Base-by-base conservation (phyloP, 169 alveolate species). In the Fabrea salina region DNA sequence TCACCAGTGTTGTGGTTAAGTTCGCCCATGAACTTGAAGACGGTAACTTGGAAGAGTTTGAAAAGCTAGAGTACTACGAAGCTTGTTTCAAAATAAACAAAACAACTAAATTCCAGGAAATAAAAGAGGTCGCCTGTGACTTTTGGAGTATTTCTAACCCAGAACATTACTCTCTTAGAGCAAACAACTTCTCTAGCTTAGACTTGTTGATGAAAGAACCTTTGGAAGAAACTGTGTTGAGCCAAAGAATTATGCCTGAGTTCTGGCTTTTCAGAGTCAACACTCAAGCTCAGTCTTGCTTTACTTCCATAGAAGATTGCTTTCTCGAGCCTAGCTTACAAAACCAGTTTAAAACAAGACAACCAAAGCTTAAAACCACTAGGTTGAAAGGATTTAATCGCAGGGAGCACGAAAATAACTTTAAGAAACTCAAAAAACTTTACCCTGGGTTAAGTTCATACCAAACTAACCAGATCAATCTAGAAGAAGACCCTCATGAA, bases 111-210 rank as follows among this genome's bases (percentile, higher is more conserved):
- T 61, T 61, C 39, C 16, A 35, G 8, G 51, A 61, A 27, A 16
- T 61, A 2, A 61, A 61, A 61, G 74, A 27, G 50, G 39, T 51
- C 11, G 74, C 74, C 8, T 61, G 74, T 4, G 74, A 61, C 16
- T 61, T 61, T 35, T 61, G 74, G 49, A 51, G 32, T 33, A 7
- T 33, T 61, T 61, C 13, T 37, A 61, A 61, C 3, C n/a, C 50
- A 16, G 53, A 27, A 16, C 0, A 11, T 37, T 16, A 35, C n/a
- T 47, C 54, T 13, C 49, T 61, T 13, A 16, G 74, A 35, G 43
- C 74, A 2, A 61, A 30, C 32, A 61, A 61, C 3, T 61, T n/a
- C 25, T 47, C 74, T 32, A 0, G 32, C 0, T 27, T 61, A 16
- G 74, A 4, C 50, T 61, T 61, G 25, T 37, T n/a, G 16, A 35